A percentile compares a stretch with the other conserved stretches of the same genome.
These are phyloP conservation scores for Lyophyllum semitale DNA, from an alignment of 768 basidiomycete species.

Conservation along the genomic window DNA sequence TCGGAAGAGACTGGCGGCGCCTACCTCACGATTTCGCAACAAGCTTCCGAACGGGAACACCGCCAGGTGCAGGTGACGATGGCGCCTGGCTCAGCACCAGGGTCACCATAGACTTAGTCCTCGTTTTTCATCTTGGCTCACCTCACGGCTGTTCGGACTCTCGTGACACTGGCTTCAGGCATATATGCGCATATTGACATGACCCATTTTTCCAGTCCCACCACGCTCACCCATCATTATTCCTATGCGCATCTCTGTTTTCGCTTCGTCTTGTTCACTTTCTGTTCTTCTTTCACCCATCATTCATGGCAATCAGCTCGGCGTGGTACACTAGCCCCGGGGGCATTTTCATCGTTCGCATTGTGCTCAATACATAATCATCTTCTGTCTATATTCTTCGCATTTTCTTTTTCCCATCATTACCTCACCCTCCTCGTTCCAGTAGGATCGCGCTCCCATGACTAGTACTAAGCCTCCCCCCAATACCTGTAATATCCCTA, in stretches of 20 bases:
- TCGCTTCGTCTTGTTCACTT: conserved; percentile 10
- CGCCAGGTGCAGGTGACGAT: conserved; percentile 31
- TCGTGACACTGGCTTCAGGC: conserved; percentile 27
- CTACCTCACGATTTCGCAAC: conserved; percentile 84
- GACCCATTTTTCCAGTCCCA: conserved; percentile 8
- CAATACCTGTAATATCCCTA: conserved; percentile 31
- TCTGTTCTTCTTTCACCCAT: conserved; percentile 12
- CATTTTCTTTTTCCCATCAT: conserved; percentile 25
- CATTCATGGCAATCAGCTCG: conserved; percentile 21
- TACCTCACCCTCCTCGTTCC: conserved; percentile 11
- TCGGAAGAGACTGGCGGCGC: conserved; percentile 80
- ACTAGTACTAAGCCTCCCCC: conserved; percentile 19
- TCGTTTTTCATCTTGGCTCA: conserved; percentile 14
- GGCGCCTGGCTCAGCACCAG: conserved; percentile 17
- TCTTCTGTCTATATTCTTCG: conserved; percentile 24
- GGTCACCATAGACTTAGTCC: conserved; percentile 27
- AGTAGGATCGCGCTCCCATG: conserved; percentile 10
- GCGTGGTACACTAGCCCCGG: conserved; percentile 27
- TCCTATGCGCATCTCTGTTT: conserved; percentile 21
- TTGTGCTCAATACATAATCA: conserved; percentile 20
- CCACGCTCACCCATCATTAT: conserved; percentile 14
- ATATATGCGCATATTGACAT: conserved; percentile 25
- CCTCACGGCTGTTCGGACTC: conserved; percentile 23
- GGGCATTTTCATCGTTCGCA: conserved; percentile 20
- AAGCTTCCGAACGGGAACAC: conserved; percentile 72